Conservation (phyloP, 1,139 yeast genomes). For the Neolecta irregularis region DNA sequence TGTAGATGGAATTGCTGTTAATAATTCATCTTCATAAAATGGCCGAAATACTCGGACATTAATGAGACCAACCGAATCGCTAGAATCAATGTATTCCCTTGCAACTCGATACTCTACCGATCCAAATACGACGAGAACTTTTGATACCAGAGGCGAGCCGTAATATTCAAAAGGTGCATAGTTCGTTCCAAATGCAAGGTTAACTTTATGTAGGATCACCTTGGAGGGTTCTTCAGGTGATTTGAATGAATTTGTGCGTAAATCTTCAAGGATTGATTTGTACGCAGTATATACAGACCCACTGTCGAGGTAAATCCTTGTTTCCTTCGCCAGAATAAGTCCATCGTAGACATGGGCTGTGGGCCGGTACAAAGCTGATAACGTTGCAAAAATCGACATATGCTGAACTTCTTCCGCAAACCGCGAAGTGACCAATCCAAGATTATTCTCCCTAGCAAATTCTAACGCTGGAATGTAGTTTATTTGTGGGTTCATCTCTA, state of each 20-base stretch:
- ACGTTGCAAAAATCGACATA: slow-evolving; percentile 49
- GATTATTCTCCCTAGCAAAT: slow-evolving; percentile 48
- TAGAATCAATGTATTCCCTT: slow-evolving; percentile 24
- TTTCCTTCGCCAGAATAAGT: slow-evolving; percentile 44
- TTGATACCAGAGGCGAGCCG: slow-evolving; percentile 46
- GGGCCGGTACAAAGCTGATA: slow-evolving; percentile 46
- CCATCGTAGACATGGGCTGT: slow-evolving; percentile 71
- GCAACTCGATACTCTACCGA: slow-evolving; percentile 43
- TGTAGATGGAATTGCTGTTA: slow-evolving; percentile 41
- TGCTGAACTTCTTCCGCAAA: slow-evolving; percentile 50
- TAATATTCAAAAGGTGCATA: slow-evolving; percentile 57
- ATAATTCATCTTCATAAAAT: slow-evolving; percentile 48
- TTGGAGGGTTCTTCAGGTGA: slow-evolving; percentile 10
- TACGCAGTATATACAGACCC: slow-evolving; percentile 34
- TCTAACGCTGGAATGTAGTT: slow-evolving; percentile 53
- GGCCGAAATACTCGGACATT: slow-evolving; percentile 69
- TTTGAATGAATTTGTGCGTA: slow-evolving; percentile 15
- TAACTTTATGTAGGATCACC: slow-evolving; percentile 29
- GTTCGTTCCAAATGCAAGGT: slow-evolving; percentile 40
- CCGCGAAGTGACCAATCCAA: slow-evolving; percentile 61
- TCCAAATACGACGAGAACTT: slow-evolving; percentile 67
- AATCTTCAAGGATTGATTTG: slow-evolving; percentile 28
- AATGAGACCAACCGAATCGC: slow-evolving; percentile 42
- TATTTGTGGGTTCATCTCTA: no score
- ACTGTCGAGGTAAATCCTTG: no score